phyloP scores from a whole-genome alignment of 139 green algal genomes.

The Coelastrella sp. region DNA sequence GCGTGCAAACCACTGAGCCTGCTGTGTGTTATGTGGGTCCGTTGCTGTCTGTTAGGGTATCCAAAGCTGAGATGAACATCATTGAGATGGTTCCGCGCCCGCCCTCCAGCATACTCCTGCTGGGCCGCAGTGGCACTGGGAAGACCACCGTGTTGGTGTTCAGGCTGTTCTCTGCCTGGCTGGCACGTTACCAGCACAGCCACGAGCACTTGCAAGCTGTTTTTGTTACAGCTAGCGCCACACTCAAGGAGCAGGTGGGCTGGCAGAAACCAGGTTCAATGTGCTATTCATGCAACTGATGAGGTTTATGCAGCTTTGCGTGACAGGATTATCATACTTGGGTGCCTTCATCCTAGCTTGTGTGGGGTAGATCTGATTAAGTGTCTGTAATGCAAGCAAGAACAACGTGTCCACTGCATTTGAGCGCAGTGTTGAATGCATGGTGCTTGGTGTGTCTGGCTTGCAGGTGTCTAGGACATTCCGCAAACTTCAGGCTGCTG shows the following conservation, averaged over 20 bases:
- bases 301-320: too few relatives aligned
- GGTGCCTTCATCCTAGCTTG: too few relatives aligned
- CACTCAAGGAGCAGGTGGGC: slow-evolving; percentile 73
- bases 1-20: too few relatives aligned
- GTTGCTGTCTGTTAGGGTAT: too few relatives aligned
- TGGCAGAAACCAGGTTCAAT: too few relatives aligned
- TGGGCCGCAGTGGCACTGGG: slow-evolving; percentile 81
- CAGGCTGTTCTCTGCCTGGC: slow-evolving; percentile 75
- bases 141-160: slow-evolving; percentile 84
- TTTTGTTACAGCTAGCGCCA: slow-evolving; percentile 83
- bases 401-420: too few relatives aligned
- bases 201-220: slow-evolving; percentile 49
- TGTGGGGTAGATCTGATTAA: too few relatives aligned
- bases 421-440: too few relatives aligned
- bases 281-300: too few relatives aligned
- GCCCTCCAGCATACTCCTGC: slow-evolving; percentile 74
- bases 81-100: slow-evolving; percentile 64
- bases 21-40: background rate
- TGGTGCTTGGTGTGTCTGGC: background rate
- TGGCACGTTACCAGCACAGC: slow-evolving; percentile 51
- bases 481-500: slow-evolving; percentile 69
- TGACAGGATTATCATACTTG: too few relatives aligned
- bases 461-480: slow-evolving; percentile 74
- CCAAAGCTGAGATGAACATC: slow-evolving; percentile 70
- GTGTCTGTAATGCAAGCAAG: too few relatives aligned